Percentiles rank a stretch among this genome's conserved stretches.
phyloP scores from a whole-genome alignment of 352 stramenopile species.

The Elongisporangium undulatum region DNA sequence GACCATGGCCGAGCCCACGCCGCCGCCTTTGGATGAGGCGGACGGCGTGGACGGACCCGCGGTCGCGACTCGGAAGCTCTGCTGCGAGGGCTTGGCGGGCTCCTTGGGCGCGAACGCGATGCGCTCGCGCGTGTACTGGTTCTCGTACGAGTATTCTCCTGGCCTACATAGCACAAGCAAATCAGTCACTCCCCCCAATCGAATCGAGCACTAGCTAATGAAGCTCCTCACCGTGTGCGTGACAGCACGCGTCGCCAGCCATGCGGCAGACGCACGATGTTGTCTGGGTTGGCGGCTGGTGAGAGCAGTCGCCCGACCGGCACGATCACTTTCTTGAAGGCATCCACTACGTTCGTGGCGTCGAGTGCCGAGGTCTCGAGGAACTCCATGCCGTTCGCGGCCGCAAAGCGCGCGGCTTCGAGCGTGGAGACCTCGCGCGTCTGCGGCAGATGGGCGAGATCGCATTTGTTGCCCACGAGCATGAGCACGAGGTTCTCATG shows the following conservation, averaged over 20 bases:
- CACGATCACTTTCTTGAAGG: slow-evolving; percentile 88
- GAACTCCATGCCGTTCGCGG: slow-evolving; percentile 81
- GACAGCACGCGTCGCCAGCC: slow-evolving; percentile 82
- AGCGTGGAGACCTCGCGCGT: slow-evolving; percentile 83
- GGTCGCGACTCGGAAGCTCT: slow-evolving; percentile 55
- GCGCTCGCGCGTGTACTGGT: slow-evolving; percentile 87
- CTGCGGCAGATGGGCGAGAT: slow-evolving; percentile 70
- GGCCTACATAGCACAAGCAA: slow-evolving; percentile 23
- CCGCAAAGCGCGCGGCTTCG: slow-evolving; percentile 79
- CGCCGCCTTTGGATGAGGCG: slow-evolving; percentile 3
- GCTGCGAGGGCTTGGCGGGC: slow-evolving; percentile 80
- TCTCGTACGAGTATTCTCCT: slow-evolving; percentile 86
- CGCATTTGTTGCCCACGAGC: slow-evolving; percentile 87
- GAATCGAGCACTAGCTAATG: background rate
- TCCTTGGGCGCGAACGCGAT: slow-evolving; percentile 85
- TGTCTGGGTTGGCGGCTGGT: slow-evolving; percentile 41
- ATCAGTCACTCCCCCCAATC: background rate
- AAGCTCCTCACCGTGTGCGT: slow-evolving; percentile 36
- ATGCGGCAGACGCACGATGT: slow-evolving; percentile 58
- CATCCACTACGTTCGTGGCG: slow-evolving; percentile 83
- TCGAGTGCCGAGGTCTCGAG: slow-evolving; percentile 82
- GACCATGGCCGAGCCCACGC: slow-evolving; percentile 13
- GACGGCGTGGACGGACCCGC: background rate
- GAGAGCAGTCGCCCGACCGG: slow-evolving; percentile 75
- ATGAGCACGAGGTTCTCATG: slow-evolving; percentile 82